Conservation (phyloP, 1,284 basidiomycete species). For the Apiotrichum montevideense region DNA sequence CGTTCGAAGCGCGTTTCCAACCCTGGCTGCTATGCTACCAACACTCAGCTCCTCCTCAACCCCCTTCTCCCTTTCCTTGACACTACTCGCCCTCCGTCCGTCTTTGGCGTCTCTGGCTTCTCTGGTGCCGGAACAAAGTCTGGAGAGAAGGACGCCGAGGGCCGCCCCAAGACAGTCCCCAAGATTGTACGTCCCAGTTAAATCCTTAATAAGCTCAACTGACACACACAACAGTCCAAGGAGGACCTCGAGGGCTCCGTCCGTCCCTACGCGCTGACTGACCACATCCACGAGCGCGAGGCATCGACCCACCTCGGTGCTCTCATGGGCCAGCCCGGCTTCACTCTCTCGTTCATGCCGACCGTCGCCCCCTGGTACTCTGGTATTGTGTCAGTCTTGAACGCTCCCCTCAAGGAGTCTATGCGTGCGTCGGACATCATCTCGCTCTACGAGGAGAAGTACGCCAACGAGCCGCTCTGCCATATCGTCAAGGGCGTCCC, state of each 20-base stretch:
- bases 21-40: conserved; percentile 95
- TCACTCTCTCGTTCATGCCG: conserved; percentile 82
- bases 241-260: conserved; percentile 70
- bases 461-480: conserved; percentile 68
- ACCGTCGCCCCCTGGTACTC: conserved; percentile 91
- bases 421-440: conserved; percentile 67
- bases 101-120: conserved; percentile 91
- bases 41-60: conserved; percentile 82
- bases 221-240: conserved; percentile 45
- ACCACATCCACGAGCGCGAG: conserved; percentile 98
- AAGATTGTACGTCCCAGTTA: conserved; percentile 57
- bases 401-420: conserved; percentile 64
- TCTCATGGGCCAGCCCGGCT: conserved; percentile 49
- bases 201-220: neutral
- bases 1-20: conserved; percentile 82
- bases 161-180: conserved; percentile 66
- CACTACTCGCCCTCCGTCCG: conserved; percentile 64
- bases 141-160: conserved; percentile 57
- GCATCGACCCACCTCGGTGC: conserved; percentile 72
- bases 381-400: conserved; percentile 83
- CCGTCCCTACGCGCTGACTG: conserved; percentile 82
- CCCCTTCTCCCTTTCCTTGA: conserved; percentile 73
- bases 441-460: conserved; percentile 71
- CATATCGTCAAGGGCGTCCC: conserved; percentile 64
- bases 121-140: conserved; percentile 88